Conservation (phyloP, 352 stramenopile genomes). For the Phytopythium sindhum region DNA sequence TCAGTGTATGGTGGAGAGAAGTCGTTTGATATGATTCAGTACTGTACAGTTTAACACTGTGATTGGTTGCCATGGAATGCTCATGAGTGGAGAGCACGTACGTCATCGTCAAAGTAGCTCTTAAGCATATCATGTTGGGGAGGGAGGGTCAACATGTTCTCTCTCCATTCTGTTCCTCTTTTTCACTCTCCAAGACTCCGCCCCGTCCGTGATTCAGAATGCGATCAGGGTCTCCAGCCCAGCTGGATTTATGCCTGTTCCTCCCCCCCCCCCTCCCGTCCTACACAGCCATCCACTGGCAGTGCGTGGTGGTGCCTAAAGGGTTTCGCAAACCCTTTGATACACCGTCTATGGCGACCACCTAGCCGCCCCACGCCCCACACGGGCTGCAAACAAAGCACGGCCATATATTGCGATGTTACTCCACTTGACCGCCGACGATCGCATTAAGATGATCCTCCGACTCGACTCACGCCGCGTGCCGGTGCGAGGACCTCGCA, state of each 20-base stretch:
- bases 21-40: neutral
- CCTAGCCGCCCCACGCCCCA: neutral
- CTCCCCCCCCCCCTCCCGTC: neutral
- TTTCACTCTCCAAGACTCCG: neutral
- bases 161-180: neutral
- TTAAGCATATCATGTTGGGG: neutral
- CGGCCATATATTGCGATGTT: neutral
- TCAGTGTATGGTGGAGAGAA: neutral
- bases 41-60: neutral
- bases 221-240: neutral
- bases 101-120: constrained; percentile 6
- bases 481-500: neutral
- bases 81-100: neutral
- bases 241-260: constrained; percentile 2
- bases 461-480: neutral
- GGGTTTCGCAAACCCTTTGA: neutral
- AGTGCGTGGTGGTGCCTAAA: neutral
- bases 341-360: neutral
- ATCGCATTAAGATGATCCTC: neutral
- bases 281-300: no score
- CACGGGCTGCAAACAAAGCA: neutral
- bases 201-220: constrained; percentile 1
- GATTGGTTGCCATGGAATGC: no score
- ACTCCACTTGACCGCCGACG: neutral
- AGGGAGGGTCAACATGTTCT: neutral